Evolutionary conservation across 768 basidiomycete species (phyloP).

Genomic region (Suillus spraguei): DNA sequence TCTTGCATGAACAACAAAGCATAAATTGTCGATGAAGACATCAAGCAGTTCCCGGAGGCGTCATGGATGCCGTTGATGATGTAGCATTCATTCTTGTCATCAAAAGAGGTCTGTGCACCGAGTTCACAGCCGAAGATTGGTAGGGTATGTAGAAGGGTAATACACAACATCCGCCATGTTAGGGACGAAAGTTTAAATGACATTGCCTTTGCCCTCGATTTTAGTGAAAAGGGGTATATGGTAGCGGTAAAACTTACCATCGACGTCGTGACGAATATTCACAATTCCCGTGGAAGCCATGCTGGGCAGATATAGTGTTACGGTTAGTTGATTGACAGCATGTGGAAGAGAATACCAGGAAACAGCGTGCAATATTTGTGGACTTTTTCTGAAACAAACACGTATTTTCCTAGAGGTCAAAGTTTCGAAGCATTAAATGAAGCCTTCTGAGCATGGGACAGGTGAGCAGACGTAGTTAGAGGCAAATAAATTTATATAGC

Average conservation of each 20-base stretch:
- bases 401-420: constrained; percentile 77
- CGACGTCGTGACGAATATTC: constrained; percentile 94
- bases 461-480: constrained; percentile 2
- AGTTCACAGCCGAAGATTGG: constrained; percentile 99
- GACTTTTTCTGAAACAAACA: constrained; percentile 48
- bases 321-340: constrained; percentile 3
- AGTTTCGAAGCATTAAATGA: constrained; percentile 84
- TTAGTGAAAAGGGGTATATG: constrained; percentile 96
- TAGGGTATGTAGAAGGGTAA: constrained; percentile 93
- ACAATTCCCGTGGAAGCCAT: constrained; percentile 84
- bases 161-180: constrained; percentile 99
- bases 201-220: constrained; percentile 99
- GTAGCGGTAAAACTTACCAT: constrained; percentile 96
- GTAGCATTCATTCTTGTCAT: constrained; percentile 96
- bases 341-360: neutral
- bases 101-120: constrained; percentile 94
- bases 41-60: constrained; percentile 93
- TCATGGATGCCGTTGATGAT: constrained; percentile 98
- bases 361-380: constrained; percentile 51
- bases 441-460: constrained; percentile 36
- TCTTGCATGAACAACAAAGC: constrained; percentile 96
- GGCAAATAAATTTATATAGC: too few relatives aligned
- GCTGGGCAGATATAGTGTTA: constrained; percentile 54
- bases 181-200: constrained; percentile 97
- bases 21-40: constrained; percentile 98